These are phyloP conservation scores for Acidiella bohemica DNA, from an alignment of 495 filamentous ascomycete genomes.

Conservation along the genomic window DNA sequence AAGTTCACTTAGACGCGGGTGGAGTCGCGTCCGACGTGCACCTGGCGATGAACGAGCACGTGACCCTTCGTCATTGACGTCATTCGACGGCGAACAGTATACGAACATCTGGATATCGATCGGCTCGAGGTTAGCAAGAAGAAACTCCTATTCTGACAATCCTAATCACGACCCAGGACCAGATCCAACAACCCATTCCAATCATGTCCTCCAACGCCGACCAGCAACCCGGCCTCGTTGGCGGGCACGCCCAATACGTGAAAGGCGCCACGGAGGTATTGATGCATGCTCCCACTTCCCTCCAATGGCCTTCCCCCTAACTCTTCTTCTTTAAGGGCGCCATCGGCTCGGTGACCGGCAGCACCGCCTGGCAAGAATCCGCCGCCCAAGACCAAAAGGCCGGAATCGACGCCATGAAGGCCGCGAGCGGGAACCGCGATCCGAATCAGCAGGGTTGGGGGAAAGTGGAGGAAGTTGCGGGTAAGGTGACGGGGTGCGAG, in stretches of 20 bases:
- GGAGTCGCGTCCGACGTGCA: no score
- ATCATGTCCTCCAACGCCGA: slow-evolving; percentile 20
- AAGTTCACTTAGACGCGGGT: no score
- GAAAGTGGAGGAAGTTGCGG: slow-evolving; percentile 28
- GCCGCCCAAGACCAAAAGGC: slow-evolving; percentile 24
- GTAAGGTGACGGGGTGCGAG: slow-evolving; percentile 28
- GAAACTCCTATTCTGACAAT: no score
- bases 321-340: slow-evolving; percentile 18
- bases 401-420: slow-evolving; percentile 28
- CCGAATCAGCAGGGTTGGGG: slow-evolving; percentile 22
- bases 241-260: slow-evolving; percentile 28
- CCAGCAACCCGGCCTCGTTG: slow-evolving; percentile 24
- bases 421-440: slow-evolving; percentile 25
- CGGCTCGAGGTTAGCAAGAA: no score
- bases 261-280: slow-evolving; percentile 29
- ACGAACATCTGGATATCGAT: no score
- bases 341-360: slow-evolving; percentile 25
- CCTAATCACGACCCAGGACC: no score
- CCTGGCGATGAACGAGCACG: no score
- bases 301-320: neutral
- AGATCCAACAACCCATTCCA: no score
- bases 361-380: slow-evolving; percentile 25
- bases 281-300: neutral
- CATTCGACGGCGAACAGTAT: no score
- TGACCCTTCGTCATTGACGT: no score